Conservation (phyloP, 2,329 filamentous ascomycete genomes). For the Xylaria sp. region DNA sequence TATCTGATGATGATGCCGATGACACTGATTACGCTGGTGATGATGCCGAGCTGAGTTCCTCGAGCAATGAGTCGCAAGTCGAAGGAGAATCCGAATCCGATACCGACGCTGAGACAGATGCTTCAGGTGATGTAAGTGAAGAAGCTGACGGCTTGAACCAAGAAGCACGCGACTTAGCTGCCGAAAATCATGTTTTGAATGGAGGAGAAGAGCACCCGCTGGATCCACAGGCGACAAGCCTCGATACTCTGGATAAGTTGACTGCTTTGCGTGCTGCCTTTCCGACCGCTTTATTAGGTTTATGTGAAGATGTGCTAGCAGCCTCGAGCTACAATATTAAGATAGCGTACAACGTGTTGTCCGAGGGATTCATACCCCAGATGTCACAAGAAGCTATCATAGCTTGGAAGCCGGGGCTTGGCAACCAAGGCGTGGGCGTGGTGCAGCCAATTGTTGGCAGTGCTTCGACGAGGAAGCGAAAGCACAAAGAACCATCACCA, state of each 20-base stretch:
- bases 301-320: conserved; percentile 46
- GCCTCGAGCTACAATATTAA: conserved; percentile 44
- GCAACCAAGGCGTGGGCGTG: not conserved
- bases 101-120: not conserved
- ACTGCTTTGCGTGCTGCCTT: conserved; percentile 51
- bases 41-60: conserved; percentile 12
- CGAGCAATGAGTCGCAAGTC: not conserved
- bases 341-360: conserved; percentile 47
- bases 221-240: conserved; percentile 10
- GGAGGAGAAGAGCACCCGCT: conserved; percentile 6
- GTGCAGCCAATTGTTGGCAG: not conserved
- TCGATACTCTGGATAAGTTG: conserved; percentile 42
- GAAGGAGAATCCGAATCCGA: not conserved
- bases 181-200: conserved; percentile 44
- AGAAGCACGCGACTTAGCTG: conserved; percentile 51
- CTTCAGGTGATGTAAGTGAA: not conserved
- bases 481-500: conserved; percentile 37
- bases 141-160: conserved; percentile 46
- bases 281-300: conserved; percentile 45
- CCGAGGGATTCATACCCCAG: conserved; percentile 40
- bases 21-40: conserved; percentile 36
- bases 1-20: conserved; percentile 37
- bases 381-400: conserved; percentile 33
- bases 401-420: conserved; percentile 2
- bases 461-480: conserved; percentile 16